Percentiles rank a stretch among this genome's conserved stretches.
phyloP scores from a whole-genome alignment of 306 rosid genomes.

The Lathyrus aphaca region DNA sequence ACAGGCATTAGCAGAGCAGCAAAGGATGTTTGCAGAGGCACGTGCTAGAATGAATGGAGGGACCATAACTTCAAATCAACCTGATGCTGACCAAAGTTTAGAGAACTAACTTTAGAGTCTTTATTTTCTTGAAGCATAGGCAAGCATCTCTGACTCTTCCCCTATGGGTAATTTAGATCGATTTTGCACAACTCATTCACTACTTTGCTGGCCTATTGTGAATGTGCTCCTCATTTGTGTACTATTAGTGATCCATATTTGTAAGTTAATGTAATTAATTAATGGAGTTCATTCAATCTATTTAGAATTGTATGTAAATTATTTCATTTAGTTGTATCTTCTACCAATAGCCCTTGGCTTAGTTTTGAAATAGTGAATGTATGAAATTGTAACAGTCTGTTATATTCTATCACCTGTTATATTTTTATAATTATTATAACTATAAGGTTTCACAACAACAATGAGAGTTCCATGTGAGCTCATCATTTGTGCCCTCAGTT shows the following conservation, averaged over 20 bases:
- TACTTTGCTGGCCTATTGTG: constrained; percentile 60
- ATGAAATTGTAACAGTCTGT: constrained; percentile 23
- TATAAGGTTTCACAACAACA: not conserved
- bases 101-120: constrained; percentile 84
- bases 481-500: not conserved
- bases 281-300: constrained; percentile 53
- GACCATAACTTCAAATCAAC: constrained; percentile 69
- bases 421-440: not conserved
- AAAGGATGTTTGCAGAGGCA: constrained; percentile 99
- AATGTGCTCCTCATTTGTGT: constrained; percentile 57
- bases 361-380: constrained; percentile 26
- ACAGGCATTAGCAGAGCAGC: constrained; percentile 98
- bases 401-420: not conserved
- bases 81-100: constrained; percentile 93
- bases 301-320: constrained; percentile 47
- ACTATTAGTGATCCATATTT: constrained; percentile 59
- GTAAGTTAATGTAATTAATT: constrained; percentile 76
- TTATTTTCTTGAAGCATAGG: constrained; percentile 63
- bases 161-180: constrained; percentile 55
- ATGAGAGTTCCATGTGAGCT: not conserved
- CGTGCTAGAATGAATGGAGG: constrained; percentile 99
- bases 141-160: constrained; percentile 54
- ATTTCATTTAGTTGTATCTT: constrained; percentile 39
- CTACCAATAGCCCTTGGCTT: constrained; percentile 22
- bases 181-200: constrained; percentile 68